Evolutionary conservation across 2,329 filamentous ascomycete genomes (phyloP).

Genomic region (Colletotrichum ledebouriae): DNA sequence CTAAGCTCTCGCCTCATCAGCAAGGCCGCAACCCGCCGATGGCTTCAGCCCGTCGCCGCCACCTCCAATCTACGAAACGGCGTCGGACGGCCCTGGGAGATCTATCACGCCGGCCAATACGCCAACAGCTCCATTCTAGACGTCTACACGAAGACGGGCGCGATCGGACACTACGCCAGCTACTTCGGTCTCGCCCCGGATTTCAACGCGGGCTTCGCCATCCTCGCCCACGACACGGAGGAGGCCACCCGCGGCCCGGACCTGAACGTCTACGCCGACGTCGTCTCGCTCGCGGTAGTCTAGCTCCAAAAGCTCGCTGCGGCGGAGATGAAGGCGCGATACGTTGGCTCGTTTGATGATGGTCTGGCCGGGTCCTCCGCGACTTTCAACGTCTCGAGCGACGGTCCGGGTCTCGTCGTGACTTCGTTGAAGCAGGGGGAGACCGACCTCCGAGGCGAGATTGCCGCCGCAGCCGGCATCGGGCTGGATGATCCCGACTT

Average conservation of each 20-base stretch:
- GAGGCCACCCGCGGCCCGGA: conserved; percentile 45
- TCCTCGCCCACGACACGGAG: conserved; percentile 50
- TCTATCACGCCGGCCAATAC: no score
- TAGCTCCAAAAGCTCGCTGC: conserved; percentile 42
- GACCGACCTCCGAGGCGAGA: conserved; percentile 42
- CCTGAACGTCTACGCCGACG: conserved; percentile 52
- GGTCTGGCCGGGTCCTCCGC: conserved; percentile 3
- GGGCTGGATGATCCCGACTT: conserved; percentile 46
- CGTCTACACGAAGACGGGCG: no score
- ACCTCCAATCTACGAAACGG: no score
- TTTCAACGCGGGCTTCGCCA: conserved; percentile 50
- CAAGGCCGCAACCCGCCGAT: no score
- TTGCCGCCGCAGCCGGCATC: conserved; percentile 45
- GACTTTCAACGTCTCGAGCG: conserved; percentile 19
- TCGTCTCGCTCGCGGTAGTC: conserved; percentile 46
- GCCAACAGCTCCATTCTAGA: no score
- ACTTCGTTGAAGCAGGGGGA: conserved; percentile 36
- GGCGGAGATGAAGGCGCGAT: conserved; percentile 41
- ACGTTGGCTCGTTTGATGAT: conserved; percentile 39
- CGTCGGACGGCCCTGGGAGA: no score
- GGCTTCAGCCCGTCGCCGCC: no score
- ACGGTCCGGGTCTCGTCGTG: conserved; percentile 46
- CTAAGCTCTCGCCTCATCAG: no score
- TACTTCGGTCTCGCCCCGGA: conserved; percentile 47
- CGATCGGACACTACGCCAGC: conserved; percentile 39